These are phyloP conservation scores for Ophiocordyceps australis DNA, from an alignment of 2,329 filamentous ascomycete species.

Conservation along the genomic window DNA sequence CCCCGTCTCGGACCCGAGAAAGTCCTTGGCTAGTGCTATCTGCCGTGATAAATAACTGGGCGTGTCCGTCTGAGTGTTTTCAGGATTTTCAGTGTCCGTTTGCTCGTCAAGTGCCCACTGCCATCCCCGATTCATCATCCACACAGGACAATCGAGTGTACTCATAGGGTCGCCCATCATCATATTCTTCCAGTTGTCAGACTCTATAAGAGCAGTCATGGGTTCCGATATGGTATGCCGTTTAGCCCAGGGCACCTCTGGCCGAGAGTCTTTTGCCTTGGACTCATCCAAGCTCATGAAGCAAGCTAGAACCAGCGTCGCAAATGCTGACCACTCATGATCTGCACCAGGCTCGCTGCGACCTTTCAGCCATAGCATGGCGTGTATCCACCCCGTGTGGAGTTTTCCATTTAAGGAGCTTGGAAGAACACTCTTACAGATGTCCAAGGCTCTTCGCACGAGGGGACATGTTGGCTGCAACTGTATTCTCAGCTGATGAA, in stretches of 20 bases:
- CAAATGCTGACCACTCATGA: slow-evolving; percentile 51
- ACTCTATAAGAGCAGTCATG: slow-evolving; percentile 16
- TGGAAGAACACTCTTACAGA: slow-evolving; percentile 46
- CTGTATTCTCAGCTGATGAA: slow-evolving; percentile 50
- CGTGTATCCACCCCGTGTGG: slow-evolving; percentile 55
- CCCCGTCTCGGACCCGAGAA: slow-evolving; percentile 40
- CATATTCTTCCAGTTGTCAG: slow-evolving; percentile 28
- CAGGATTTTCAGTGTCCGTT: slow-evolving; percentile 10
- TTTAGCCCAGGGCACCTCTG: no score
- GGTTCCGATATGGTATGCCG: no score
- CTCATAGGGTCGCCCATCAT: slow-evolving; percentile 26
- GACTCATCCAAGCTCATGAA: slow-evolving; percentile 45
- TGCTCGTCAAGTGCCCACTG: slow-evolving; percentile 50
- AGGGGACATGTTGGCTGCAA: slow-evolving; percentile 47
- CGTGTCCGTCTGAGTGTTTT: slow-evolving; percentile 7
- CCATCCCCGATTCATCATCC: slow-evolving; percentile 49
- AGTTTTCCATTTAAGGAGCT: slow-evolving; percentile 40
- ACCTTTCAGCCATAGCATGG: slow-evolving; percentile 46
- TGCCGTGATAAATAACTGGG: slow-evolving; percentile 29
- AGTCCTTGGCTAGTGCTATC: slow-evolving; percentile 44
- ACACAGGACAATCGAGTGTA: slow-evolving; percentile 29
- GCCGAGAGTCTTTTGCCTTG: no score
- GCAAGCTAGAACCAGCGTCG: slow-evolving; percentile 44
- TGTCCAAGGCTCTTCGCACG: slow-evolving; percentile 39
- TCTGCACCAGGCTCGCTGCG: slow-evolving; percentile 28